Conservation (phyloP, 1,284 basidiomycete genomes). For the Coriolopsis trogii region DNA sequence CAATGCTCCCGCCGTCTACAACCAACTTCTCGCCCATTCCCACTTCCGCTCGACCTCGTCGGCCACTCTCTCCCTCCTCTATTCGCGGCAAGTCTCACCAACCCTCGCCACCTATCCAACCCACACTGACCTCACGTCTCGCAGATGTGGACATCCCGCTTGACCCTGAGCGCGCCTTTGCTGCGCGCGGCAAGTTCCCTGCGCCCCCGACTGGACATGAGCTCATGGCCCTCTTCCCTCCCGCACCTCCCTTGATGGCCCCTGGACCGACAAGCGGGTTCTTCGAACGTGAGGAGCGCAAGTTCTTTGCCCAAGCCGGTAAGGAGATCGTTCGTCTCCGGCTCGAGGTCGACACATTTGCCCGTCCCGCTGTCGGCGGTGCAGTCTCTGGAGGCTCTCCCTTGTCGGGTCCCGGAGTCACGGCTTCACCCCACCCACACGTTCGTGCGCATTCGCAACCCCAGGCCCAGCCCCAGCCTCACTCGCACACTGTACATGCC, state of each 20-base stretch:
- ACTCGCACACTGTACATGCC: slow-evolving; percentile 12
- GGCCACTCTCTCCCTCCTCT: slow-evolving; percentile 37
- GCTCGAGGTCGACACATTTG: slow-evolving; percentile 57
- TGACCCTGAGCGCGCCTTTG: slow-evolving; percentile 40
- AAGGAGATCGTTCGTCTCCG: slow-evolving; percentile 73
- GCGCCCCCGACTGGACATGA: slow-evolving; percentile 77
- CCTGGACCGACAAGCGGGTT: slow-evolving; percentile 66
- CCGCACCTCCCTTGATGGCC: slow-evolving; percentile 55
- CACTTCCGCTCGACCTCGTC: slow-evolving; percentile 24
- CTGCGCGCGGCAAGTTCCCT: slow-evolving; percentile 56
- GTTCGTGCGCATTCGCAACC: slow-evolving; percentile 8
- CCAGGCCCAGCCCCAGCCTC: slow-evolving; percentile 7
- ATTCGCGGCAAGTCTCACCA: slow-evolving; percentile 47
- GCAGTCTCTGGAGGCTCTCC: slow-evolving; percentile 4
- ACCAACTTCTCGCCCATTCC: slow-evolving; percentile 21
- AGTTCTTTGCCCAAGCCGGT: slow-evolving; percentile 74
- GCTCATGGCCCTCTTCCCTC: slow-evolving; percentile 79
- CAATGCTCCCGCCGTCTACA: slow-evolving; percentile 16
- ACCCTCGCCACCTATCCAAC: background rate
- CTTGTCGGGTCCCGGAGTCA: slow-evolving; percentile 11
- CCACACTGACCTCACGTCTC: background rate
- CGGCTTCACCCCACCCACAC: slow-evolving; percentile 10
- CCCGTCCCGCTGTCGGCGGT: slow-evolving; percentile 5
- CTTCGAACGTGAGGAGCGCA: slow-evolving; percentile 72
- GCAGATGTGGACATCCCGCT: slow-evolving; percentile 62